These are phyloP conservation scores for Penicillium sp. DNA, from an alignment of 2,329 filamentous ascomycete genomes.

Conservation along the genomic window DNA sequence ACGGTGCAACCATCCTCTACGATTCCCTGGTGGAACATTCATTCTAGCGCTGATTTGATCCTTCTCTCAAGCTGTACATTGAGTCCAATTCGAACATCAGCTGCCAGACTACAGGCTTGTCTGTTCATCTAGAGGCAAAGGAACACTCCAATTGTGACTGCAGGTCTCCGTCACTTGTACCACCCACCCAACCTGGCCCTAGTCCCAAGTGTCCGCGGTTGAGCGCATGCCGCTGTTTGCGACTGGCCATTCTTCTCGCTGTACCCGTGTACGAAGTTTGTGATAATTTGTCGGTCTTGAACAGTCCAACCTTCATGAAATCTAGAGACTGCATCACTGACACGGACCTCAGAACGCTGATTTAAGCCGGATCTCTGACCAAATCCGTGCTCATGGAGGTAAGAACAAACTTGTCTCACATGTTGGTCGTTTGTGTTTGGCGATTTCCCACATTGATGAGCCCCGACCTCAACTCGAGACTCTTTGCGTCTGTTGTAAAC, in stretches of 20 bases:
- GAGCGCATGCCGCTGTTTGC: slow-evolving; percentile 9
- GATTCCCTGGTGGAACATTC: background rate
- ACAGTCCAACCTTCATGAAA: background rate
- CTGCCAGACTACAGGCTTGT: background rate
- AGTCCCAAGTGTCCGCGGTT: slow-evolving; percentile 9
- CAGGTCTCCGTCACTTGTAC: slow-evolving; percentile 11
- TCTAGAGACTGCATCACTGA: background rate
- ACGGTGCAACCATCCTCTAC: slow-evolving; percentile 1
- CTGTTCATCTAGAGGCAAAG: background rate
- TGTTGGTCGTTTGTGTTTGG: background rate
- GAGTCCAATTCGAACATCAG: background rate
- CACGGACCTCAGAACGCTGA: background rate
- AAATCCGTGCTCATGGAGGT: slow-evolving; percentile 3
- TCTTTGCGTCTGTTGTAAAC: background rate
- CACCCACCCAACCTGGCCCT: slow-evolving; percentile 6
- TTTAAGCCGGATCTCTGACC: background rate
- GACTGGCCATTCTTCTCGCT: background rate
- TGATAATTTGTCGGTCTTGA: background rate
- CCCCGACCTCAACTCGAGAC: too few relatives aligned
- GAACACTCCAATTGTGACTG: slow-evolving; percentile 7
- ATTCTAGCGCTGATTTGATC: background rate
- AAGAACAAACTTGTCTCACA: background rate
- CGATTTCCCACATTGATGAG: too few relatives aligned
- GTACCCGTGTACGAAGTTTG: background rate
- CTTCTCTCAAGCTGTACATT: background rate